These are phyloP conservation scores for Orbilia ellipsospora DNA, from an alignment of 2,329 filamentous ascomycete genomes.

Conservation along the genomic window DNA sequence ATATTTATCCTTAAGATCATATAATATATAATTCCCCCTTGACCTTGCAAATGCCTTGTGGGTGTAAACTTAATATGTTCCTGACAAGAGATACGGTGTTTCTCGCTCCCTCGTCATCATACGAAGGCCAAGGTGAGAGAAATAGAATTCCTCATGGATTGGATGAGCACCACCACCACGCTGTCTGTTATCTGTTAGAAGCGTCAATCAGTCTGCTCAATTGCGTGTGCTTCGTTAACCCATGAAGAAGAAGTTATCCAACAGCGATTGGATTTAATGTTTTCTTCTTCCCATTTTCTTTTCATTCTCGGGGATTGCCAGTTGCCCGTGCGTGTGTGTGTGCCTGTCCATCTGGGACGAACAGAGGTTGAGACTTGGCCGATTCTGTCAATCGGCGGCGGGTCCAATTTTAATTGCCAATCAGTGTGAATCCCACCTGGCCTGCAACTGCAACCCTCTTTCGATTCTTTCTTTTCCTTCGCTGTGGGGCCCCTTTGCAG, in stretches of 20 bases:
- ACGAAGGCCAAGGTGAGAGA: background rate
- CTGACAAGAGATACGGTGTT: slow-evolving; percentile 13
- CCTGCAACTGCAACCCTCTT: slow-evolving; percentile 15
- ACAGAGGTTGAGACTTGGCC: slow-evolving; percentile 25
- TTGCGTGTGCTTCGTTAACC: too few species aligned
- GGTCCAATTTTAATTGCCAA: slow-evolving; percentile 55
- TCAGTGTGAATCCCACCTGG: slow-evolving; percentile 41
- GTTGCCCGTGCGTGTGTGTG: slow-evolving; percentile 38
- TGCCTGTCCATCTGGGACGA: slow-evolving; percentile 1
- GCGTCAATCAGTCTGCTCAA: too few species aligned
- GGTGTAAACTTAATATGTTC: slow-evolving; percentile 46
- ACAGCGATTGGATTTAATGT: background rate
- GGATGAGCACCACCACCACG: too few species aligned
- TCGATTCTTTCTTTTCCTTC: slow-evolving; percentile 1
- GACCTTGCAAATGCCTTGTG: background rate
- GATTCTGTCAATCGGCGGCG: slow-evolving; percentile 47
- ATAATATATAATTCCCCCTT: too few species aligned
- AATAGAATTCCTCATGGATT: background rate
- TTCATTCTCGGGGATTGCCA: slow-evolving; percentile 33
- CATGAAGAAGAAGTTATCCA: too few species aligned
- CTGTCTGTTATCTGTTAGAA: too few species aligned
- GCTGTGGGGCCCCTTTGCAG: slow-evolving; percentile 36
- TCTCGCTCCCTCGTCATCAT: background rate
- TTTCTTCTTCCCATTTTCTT: slow-evolving; percentile 23
- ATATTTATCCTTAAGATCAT: too few species aligned